Conservation (phyloP, 805 yeast species). For the Phaffomyces antillensis region DNA sequence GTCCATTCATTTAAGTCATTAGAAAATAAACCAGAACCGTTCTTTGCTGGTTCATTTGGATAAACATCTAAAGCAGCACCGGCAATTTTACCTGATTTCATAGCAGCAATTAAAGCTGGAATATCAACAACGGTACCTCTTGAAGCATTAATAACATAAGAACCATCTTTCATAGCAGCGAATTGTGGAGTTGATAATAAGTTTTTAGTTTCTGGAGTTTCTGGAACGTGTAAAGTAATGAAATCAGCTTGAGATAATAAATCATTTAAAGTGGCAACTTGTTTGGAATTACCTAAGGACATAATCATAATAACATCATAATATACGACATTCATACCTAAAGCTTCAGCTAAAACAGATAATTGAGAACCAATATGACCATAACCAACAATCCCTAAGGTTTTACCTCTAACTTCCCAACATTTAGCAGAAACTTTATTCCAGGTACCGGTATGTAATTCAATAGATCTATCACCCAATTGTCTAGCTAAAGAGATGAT, state of each 20-base stretch:
- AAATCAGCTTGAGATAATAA: constrained; percentile 78
- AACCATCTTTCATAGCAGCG: constrained; percentile 93
- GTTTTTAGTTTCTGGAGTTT: constrained; percentile 84
- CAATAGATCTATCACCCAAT: constrained; percentile 92
- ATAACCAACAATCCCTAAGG: constrained; percentile 93
- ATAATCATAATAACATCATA: constrained; percentile 89
- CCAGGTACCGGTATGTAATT: constrained; percentile 96
- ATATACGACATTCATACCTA: constrained; percentile 95
- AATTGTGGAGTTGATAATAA: constrained; percentile 86
- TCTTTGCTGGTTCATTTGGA: constrained; percentile 96
- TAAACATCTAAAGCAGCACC: constrained; percentile 97
- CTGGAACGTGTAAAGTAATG: constrained; percentile 92
- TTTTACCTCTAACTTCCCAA: constrained; percentile 99
- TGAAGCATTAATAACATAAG: constrained; percentile 91
- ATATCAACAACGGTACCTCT: constrained; percentile 98
- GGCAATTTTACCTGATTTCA: constrained; percentile 88
- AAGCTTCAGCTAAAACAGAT: constrained; percentile 92
- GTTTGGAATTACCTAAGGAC: constrained; percentile 95
- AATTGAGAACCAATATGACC: constrained; percentile 98
- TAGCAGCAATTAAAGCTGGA: constrained; percentile 85
- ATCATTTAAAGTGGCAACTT: constrained; percentile 79
- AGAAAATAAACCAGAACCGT: constrained; percentile 75
- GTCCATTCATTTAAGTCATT: constrained; percentile 76
- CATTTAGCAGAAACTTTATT: constrained; percentile 91
- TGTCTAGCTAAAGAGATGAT: constrained; percentile 92